Conservation (phyloP, 2,329 filamentous ascomycete species). For the Aspergillus unguis region DNA sequence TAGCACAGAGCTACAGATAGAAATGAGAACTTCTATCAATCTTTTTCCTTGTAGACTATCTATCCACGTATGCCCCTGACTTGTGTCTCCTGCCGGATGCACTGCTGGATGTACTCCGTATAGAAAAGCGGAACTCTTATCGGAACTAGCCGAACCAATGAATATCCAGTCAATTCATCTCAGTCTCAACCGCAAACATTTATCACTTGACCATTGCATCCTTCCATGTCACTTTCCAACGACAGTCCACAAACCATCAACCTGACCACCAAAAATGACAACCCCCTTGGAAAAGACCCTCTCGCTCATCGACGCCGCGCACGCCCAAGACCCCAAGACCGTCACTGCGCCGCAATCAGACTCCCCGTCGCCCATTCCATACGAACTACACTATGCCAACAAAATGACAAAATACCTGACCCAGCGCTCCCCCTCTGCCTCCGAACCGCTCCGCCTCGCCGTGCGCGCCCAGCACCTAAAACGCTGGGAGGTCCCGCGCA, state of each 20-base stretch:
- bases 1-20: constrained; percentile 7
- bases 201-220: not conserved
- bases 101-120: no score
- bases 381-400: constrained; percentile 77
- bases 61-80: no score
- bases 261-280: constrained; percentile 22
- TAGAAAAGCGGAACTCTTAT: no score
- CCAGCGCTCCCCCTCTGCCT: constrained; percentile 58
- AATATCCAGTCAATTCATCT: not conserved
- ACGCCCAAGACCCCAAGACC: constrained; percentile 64
- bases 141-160: not conserved
- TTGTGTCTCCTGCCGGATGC: no score
- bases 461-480: constrained; percentile 82
- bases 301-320: constrained; percentile 68
- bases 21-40: constrained; percentile 8
- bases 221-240: not conserved
- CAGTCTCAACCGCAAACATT: not conserved
- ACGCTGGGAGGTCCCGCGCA: constrained; percentile 78
- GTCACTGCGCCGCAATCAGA: constrained; percentile 25
- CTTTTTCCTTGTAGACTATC: not conserved
- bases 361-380: constrained; percentile 51
- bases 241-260: not conserved
- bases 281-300: constrained; percentile 50
- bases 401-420: constrained; percentile 74
- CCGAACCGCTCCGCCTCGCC: constrained; percentile 67